A percentile compares a stretch with the other conserved stretches of the same genome.
Evolutionary conservation across 2,329 filamentous ascomycete species (phyloP).

Genomic region (Amphichorda felina): DNA sequence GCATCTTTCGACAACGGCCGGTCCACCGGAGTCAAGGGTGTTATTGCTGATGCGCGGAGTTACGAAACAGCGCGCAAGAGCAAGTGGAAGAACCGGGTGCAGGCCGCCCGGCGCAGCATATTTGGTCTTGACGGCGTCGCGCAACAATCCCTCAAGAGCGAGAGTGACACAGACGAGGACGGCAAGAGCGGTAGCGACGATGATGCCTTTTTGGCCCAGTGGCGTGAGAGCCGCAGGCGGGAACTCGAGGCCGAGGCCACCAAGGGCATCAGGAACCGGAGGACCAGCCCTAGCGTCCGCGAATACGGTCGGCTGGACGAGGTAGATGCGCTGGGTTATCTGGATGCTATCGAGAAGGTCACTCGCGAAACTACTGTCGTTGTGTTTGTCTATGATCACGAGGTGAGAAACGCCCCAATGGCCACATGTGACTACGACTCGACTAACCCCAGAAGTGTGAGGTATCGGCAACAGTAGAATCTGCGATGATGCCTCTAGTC

Average conservation of each 20-base stretch:
- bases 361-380: slow-evolving; percentile 71
- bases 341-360: slow-evolving; percentile 94
- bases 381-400: slow-evolving; percentile 84
- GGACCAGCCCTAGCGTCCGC: slow-evolving; percentile 65
- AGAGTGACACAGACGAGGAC: slow-evolving; percentile 36
- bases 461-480: slow-evolving; percentile 68
- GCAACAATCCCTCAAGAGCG: slow-evolving; percentile 8
- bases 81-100: slow-evolving; percentile 41
- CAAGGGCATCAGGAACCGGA: slow-evolving; percentile 45
- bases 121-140: slow-evolving; percentile 29
- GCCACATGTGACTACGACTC: neutral
- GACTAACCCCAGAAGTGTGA: slow-evolving; percentile 48
- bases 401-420: slow-evolving; percentile 44
- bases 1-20: slow-evolving; percentile 53
- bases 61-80: slow-evolving; percentile 55
- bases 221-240: slow-evolving; percentile 68
- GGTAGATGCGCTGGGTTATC: slow-evolving; percentile 82
- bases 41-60: slow-evolving; percentile 72
- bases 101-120: slow-evolving; percentile 41
- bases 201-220: slow-evolving; percentile 70
- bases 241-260: slow-evolving; percentile 59
- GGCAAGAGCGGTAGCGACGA: slow-evolving; percentile 41
- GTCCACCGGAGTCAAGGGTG: slow-evolving; percentile 74
- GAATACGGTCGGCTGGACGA: slow-evolving; percentile 69
- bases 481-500: slow-evolving; percentile 66